These are phyloP conservation scores for Penicillium sp. DNA, from an alignment of 2,329 filamentous ascomycete species.

Conservation along the genomic window DNA sequence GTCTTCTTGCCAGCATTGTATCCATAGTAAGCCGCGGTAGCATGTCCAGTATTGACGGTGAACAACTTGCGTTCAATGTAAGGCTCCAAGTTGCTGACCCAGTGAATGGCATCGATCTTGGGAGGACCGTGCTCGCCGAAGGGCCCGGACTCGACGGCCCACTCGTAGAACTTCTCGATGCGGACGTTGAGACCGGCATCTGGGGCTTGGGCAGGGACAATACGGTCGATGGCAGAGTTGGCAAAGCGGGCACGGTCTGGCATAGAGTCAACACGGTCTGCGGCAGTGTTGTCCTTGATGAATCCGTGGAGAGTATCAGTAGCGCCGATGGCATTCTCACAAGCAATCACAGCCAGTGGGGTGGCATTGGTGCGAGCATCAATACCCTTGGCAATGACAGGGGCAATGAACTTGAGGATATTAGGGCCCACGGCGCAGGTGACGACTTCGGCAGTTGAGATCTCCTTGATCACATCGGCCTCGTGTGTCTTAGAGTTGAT, in stretches of 20 bases:
- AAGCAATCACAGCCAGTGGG: slow-evolving; percentile 90
- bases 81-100: slow-evolving; percentile 85
- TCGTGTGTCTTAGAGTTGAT: slow-evolving; percentile 92
- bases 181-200: slow-evolving; percentile 83
- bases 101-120: slow-evolving; percentile 83
- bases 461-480: slow-evolving; percentile 78
- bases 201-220: slow-evolving; percentile 85
- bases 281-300: slow-evolving; percentile 76
- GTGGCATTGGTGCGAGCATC: slow-evolving; percentile 66
- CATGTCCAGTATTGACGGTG: slow-evolving; percentile 98
- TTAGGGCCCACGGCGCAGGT: slow-evolving; percentile 97
- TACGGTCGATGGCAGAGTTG: slow-evolving; percentile 98
- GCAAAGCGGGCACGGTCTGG: slow-evolving; percentile 80
- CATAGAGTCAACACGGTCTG: slow-evolving; percentile 67
- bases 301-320: slow-evolving; percentile 82
- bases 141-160: slow-evolving; percentile 88
- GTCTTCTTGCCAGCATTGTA: slow-evolving; percentile 83
- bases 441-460: slow-evolving; percentile 82
- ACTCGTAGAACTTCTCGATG: slow-evolving; percentile 98
- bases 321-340: slow-evolving; percentile 95
- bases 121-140: slow-evolving; percentile 73
- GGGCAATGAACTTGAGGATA: slow-evolving; percentile 93
- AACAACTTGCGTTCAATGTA: slow-evolving; percentile 99
- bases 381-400: slow-evolving; percentile 92
- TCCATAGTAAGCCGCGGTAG: slow-evolving; percentile 93